A percentile compares a stretch with the other conserved stretches of the same genome.
Conservation (phyloP, 805 yeast species). For the Groenewaldozyma tartarivorans region DNA sequence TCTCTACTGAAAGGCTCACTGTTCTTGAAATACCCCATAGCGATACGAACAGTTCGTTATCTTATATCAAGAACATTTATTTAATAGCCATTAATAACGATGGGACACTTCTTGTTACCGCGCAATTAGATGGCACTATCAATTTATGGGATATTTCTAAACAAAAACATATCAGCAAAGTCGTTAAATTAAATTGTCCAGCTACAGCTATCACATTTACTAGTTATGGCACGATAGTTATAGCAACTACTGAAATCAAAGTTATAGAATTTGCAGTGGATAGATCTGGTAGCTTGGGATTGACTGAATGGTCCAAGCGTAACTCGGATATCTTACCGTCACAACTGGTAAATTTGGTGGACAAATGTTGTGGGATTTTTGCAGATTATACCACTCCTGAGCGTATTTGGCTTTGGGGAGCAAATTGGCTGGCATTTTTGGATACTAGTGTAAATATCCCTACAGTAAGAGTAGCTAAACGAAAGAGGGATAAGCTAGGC, state of each 20-base stretch:
- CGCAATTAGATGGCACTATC: conserved; percentile 58
- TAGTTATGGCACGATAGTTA: conserved; percentile 41
- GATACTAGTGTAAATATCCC: conserved; percentile 56
- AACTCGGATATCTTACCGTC: conserved; percentile 70
- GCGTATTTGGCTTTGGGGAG: conserved; percentile 79
- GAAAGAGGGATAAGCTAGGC: conserved; percentile 39
- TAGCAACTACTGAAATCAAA: conserved; percentile 65
- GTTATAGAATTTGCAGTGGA: conserved; percentile 50
- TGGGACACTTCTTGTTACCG: conserved; percentile 41
- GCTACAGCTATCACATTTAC: conserved; percentile 59
- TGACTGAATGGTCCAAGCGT: conserved; percentile 69
- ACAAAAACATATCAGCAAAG: conserved; percentile 25
- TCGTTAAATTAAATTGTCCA: conserved; percentile 50
- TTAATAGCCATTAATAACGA: conserved; percentile 41
- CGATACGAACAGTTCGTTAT: neutral
- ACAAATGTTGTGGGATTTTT: conserved; percentile 68
- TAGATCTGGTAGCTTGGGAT: conserved; percentile 27
- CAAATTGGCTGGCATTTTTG: conserved; percentile 69
- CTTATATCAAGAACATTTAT: conserved; percentile 36
- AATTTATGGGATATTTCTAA: conserved; percentile 34
- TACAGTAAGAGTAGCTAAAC: conserved; percentile 27
- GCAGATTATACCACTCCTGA: conserved; percentile 31
- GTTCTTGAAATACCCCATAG: conserved; percentile 11
- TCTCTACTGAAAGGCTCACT: conserved; percentile 5
- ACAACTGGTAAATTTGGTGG: conserved; percentile 46